These are phyloP conservation scores for Clitopilus passeckerianus DNA, from an alignment of 768 basidiomycete genomes.

Conservation along the genomic window DNA sequence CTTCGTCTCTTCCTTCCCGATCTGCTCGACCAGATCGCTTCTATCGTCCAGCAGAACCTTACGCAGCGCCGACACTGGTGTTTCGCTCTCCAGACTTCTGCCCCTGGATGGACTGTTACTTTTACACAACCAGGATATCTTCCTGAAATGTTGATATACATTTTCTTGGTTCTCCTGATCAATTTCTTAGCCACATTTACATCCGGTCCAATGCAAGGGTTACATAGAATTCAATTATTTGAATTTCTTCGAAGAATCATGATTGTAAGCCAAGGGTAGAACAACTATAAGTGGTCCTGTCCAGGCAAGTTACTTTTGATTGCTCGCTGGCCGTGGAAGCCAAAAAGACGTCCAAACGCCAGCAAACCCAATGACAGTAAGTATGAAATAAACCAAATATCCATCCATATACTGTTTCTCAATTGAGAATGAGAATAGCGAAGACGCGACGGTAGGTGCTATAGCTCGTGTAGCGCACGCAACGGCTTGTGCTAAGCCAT, in stretches of 20 bases:
- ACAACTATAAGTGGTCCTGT: too few species aligned
- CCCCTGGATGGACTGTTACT: too few species aligned
- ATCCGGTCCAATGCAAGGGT: too few species aligned
- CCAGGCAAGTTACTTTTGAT: too few species aligned
- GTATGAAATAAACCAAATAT: constrained; percentile 47
- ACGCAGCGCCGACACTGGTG: constrained; percentile 12
- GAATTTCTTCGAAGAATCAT: too few species aligned
- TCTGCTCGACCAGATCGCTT: constrained; percentile 13
- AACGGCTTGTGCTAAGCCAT: constrained; percentile 46
- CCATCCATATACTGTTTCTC: constrained; percentile 48
- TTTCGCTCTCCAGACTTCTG: constrained; percentile 13
- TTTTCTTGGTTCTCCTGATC: too few species aligned
- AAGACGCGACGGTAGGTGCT: constrained; percentile 56
- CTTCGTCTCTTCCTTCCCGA: constrained; percentile 21
- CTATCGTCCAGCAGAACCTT: constrained; percentile 15
- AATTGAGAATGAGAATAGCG: constrained; percentile 66
- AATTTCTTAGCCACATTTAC: too few species aligned
- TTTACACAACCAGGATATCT: too few species aligned
- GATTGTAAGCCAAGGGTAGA: too few species aligned
- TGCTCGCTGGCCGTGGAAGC: background rate
- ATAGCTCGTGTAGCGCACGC: constrained; percentile 36
- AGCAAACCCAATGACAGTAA: constrained; percentile 13
- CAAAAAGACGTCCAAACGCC: background rate
- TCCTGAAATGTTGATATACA: too few species aligned
- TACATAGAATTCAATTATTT: too few species aligned